These are phyloP conservation scores for Kingdonia uniflora DNA, from an alignment of 164 flowering plant species.

Conservation along the genomic window DNA sequence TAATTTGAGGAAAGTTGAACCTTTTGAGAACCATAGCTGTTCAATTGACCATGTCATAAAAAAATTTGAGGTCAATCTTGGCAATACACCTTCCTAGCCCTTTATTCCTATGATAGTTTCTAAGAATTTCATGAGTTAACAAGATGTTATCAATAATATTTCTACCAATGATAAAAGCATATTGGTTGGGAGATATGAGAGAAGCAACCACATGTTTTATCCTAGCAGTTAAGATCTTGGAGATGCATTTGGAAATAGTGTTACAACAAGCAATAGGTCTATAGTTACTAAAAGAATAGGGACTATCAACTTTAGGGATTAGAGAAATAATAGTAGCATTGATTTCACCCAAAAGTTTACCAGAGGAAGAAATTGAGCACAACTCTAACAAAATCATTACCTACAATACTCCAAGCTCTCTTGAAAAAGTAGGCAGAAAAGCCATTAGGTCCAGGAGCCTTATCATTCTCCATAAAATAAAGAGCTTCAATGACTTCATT, in stretches of 20 bases:
- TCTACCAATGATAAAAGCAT: neutral
- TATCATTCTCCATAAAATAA: too few relatives aligned
- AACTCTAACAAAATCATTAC: neutral
- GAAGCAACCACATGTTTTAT: neutral
- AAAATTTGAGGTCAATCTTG: neutral
- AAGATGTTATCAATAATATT: too few relatives aligned
- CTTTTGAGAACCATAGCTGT: neutral
- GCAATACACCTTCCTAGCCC: neutral
- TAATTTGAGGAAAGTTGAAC: neutral
- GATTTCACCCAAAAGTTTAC: neutral
- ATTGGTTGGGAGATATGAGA: too few relatives aligned
- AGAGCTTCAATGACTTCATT: neutral
- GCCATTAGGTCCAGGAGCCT: neutral
- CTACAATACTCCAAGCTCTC: neutral
- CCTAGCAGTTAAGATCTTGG: neutral
- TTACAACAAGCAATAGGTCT: neutral
- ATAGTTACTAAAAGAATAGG: neutral
- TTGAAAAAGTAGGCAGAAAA: neutral
- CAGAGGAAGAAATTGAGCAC: neutral
- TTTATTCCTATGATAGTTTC: neutral
- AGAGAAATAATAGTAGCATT: too few relatives aligned
- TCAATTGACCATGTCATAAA: neutral
- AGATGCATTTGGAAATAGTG: neutral
- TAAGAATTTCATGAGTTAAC: too few relatives aligned
- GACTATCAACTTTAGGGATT: too few relatives aligned